phyloP scores from a whole-genome alignment of 192 early-diverging fungal genomes.

The Podila clonocystis region DNA sequence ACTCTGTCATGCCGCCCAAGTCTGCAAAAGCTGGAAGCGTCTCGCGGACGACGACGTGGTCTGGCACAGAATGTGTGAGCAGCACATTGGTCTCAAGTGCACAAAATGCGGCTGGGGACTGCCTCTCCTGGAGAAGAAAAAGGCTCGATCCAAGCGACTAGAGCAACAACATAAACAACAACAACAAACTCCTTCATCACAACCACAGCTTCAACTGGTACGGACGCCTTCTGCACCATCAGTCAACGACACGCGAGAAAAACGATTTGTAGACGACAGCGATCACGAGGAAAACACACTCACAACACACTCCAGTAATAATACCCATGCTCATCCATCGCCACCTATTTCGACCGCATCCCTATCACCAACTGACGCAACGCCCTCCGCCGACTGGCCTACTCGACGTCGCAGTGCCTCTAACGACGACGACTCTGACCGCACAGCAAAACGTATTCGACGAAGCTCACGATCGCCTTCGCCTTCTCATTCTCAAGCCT shows the following conservation, averaged over 20 bases:
- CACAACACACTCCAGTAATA: background rate
- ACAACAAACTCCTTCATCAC: background rate
- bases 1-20: constrained; percentile 92
- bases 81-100: constrained; percentile 97
- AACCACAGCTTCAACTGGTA: background rate
- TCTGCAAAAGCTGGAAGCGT: constrained; percentile 80
- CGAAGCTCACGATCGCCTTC: constrained; percentile 31
- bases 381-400: constrained; percentile 23
- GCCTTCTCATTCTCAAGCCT: background rate
- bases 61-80: constrained; percentile 97
- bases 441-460: constrained; percentile 34
- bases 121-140: constrained; percentile 81
- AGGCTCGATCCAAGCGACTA: constrained; percentile 49
- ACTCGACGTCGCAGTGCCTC: constrained; percentile 28
- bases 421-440: constrained; percentile 20
- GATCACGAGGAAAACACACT: constrained; percentile 15
- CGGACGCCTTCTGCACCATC: background rate
- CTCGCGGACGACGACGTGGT: constrained; percentile 92
- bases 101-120: constrained; percentile 97
- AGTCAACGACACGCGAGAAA: constrained; percentile 1
- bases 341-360: constrained; percentile 38
- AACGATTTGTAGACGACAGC: constrained; percentile 4
- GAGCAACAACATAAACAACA: background rate
- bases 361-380: constrained; percentile 32
- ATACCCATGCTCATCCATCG: constrained; percentile 11